phyloP scores from a whole-genome alignment of 2,329 filamentous ascomycete species.

The Sporothrix inflata region DNA sequence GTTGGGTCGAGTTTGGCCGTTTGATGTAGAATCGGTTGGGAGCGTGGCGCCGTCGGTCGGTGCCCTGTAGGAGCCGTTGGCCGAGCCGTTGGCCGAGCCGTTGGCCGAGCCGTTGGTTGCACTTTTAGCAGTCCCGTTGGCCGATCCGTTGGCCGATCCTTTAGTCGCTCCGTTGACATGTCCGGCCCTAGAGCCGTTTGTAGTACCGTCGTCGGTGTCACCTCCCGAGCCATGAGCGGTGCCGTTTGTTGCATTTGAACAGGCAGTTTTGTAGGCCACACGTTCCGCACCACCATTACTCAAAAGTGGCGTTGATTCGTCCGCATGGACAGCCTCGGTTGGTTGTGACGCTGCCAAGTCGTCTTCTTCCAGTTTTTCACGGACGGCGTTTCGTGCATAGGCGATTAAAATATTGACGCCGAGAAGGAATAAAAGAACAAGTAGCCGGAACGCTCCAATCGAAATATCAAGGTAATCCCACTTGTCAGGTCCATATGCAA shows the following conservation, averaged over 20 bases:
- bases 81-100: constrained; percentile 43
- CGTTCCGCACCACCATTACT: constrained; percentile 43
- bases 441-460: constrained; percentile 56
- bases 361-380: constrained; percentile 49
- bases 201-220: neutral
- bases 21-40: constrained; percentile 32
- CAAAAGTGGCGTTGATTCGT: constrained; percentile 67
- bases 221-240: neutral
- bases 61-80: constrained; percentile 43
- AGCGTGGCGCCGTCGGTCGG: constrained; percentile 26
- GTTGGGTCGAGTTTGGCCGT: neutral
- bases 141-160: constrained; percentile 35
- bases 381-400: constrained; percentile 48
- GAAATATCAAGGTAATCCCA: constrained; percentile 70
- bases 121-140: constrained; percentile 29
- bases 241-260: neutral
- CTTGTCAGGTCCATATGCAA: constrained; percentile 39
- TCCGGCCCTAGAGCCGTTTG: constrained; percentile 3
- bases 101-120: constrained; percentile 45
- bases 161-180: constrained; percentile 34
- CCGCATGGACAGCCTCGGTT: constrained; percentile 36
- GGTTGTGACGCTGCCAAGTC: constrained; percentile 36
- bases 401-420: constrained; percentile 59
- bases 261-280: constrained; percentile 32
- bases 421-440: constrained; percentile 50